Evolutionary conservation across 768 basidiomycete genomes (phyloP).

Genomic region (Rhodotorula toruloides): DNA sequence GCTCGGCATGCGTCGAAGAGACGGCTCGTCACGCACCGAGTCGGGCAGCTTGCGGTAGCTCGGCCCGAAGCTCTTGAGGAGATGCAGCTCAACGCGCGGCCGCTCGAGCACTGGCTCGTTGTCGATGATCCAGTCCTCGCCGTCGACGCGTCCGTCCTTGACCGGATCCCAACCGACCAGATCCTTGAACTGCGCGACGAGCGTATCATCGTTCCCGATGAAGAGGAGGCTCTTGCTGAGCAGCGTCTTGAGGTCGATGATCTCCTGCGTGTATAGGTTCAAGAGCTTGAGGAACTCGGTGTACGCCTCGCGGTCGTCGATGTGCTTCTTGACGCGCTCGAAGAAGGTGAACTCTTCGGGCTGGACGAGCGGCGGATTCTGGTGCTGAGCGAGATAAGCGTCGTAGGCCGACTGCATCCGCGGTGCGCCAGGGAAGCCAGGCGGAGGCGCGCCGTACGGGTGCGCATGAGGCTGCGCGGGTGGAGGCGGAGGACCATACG

Average conservation of each 20-base stretch:
- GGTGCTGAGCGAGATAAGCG: slow-evolving; percentile 32
- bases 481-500: slow-evolving; percentile 13
- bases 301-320: slow-evolving; percentile 52
- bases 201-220: slow-evolving; percentile 62
- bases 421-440: slow-evolving; percentile 37
- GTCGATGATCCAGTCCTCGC: slow-evolving; percentile 54
- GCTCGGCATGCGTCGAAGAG: background rate
- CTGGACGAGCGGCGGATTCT: slow-evolving; percentile 33
- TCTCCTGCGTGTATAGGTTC: slow-evolving; percentile 81
- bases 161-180: slow-evolving; percentile 67
- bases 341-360: slow-evolving; percentile 83
- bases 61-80: slow-evolving; percentile 61
- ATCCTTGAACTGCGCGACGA: slow-evolving; percentile 72
- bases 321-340: slow-evolving; percentile 65
- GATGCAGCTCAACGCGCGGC: slow-evolving; percentile 57
- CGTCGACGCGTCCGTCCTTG: slow-evolving; percentile 39
- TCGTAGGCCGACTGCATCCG: slow-evolving; percentile 38
- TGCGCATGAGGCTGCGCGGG: slow-evolving; percentile 3
- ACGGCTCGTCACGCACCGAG: slow-evolving; percentile 74
- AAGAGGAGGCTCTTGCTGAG: slow-evolving; percentile 75
- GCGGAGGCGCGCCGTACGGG: slow-evolving; percentile 27
- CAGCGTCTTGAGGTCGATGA: slow-evolving; percentile 78
- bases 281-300: slow-evolving; percentile 90
- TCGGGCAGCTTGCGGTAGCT: slow-evolving; percentile 88
- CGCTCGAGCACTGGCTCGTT: slow-evolving; percentile 58